Percentiles rank a stretch among this genome's conserved stretches.
phyloP scores from a whole-genome alignment of 2,329 filamentous ascomycete genomes.

The Knufia fluminis region DNA sequence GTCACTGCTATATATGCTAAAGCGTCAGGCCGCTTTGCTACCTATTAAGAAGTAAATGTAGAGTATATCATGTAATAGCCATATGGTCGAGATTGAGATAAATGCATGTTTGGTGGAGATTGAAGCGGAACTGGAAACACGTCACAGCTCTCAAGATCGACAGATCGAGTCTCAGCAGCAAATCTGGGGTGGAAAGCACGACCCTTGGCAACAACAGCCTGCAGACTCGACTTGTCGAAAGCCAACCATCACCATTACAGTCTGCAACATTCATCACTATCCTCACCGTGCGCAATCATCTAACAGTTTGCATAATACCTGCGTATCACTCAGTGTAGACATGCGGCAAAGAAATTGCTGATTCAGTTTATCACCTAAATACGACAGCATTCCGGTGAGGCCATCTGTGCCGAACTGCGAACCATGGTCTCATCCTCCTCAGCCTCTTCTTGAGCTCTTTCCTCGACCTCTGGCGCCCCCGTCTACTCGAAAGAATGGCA shows the following conservation, averaged over 20 bases:
- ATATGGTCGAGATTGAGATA: too few species aligned
- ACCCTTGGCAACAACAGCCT: background rate
- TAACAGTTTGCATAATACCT: background rate
- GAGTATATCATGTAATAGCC: too few species aligned
- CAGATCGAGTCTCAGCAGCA: background rate
- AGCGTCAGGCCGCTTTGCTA: too few species aligned
- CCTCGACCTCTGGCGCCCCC: too few species aligned
- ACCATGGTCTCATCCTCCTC: slow-evolving; percentile 6
- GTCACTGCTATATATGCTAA: too few species aligned
- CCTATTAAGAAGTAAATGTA: too few species aligned
- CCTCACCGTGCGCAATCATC: background rate
- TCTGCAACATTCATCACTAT: background rate
- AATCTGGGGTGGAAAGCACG: background rate
- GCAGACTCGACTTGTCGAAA: background rate
- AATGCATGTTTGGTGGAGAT: background rate
- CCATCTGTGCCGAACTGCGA: slow-evolving; percentile 7
- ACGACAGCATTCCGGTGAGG: slow-evolving; percentile 5
- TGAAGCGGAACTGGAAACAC: background rate
- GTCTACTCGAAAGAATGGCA: slow-evolving; percentile 30
- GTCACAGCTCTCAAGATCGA: background rate
- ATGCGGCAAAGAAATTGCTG: slow-evolving; percentile 2
- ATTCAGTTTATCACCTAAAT: background rate
- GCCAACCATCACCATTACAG: background rate
- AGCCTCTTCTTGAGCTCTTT: slow-evolving; percentile 4
- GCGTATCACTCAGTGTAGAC: background rate